phyloP scores from a whole-genome alignment of 306 rosid species.

The Rubus parviflorus region DNA sequence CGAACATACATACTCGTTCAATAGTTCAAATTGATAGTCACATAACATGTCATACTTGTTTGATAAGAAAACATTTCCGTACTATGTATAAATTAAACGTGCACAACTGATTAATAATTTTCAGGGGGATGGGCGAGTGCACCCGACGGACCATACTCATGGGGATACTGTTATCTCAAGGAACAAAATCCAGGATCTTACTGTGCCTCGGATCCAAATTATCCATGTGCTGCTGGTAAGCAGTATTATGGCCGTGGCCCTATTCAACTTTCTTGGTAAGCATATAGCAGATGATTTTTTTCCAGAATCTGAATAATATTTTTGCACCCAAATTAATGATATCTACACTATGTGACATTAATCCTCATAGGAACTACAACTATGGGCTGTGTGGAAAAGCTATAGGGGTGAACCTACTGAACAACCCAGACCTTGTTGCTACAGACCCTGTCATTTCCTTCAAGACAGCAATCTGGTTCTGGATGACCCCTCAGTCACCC shows the following conservation, averaged over 20 bases:
- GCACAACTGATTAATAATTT: not conserved
- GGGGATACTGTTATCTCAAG: slow-evolving; percentile 60
- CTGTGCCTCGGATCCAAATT: slow-evolving; percentile 26
- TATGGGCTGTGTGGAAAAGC: slow-evolving; percentile 55
- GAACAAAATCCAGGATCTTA: slow-evolving; percentile 34
- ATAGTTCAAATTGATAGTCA: no score
- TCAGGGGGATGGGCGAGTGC: slow-evolving; percentile 62
- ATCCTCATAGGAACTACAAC: slow-evolving; percentile 54
- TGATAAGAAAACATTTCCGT: no score
- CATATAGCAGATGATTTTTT: no score
- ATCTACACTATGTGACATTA: not conserved
- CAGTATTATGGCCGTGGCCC: slow-evolving; percentile 72
- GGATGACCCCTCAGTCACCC: slow-evolving; percentile 69
- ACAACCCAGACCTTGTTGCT: slow-evolving; percentile 56
- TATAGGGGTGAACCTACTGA: slow-evolving; percentile 31
- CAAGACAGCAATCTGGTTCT: slow-evolving; percentile 72
- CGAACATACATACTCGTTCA: no score
- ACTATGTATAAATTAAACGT: no score
- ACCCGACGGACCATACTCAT: slow-evolving; percentile 63
- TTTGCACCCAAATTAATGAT: slow-evolving; percentile 13
- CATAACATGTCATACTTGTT: no score
- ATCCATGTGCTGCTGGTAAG: slow-evolving; percentile 54
- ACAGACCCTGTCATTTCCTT: slow-evolving; percentile 45
- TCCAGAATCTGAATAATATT: no score
- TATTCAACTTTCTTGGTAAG: slow-evolving; percentile 43